Evolutionary conservation across 306 rosid genomes (phyloP).

Genomic region (Astragalus membranaceus): DNA sequence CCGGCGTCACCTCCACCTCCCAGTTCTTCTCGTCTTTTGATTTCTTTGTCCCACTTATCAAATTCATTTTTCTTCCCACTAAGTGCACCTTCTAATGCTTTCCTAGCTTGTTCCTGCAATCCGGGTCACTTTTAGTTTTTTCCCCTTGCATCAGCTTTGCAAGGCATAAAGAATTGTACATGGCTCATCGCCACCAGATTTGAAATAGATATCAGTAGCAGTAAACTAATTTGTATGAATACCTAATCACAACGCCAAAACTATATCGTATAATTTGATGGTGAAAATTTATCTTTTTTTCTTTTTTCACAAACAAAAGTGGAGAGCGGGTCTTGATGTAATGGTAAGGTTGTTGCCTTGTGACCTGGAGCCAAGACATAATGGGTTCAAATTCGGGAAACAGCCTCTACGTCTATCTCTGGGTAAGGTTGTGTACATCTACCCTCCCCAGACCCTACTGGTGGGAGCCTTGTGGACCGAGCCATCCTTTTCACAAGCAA

Average conservation of each 20-base stretch:
- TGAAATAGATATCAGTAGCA: not conserved
- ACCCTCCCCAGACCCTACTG: too few relatives aligned
- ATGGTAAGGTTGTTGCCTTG: too few relatives aligned
- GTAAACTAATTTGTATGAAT: not conserved
- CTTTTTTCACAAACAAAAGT: too few relatives aligned
- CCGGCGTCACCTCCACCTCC: conserved; percentile 77
- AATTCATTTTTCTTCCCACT: conserved; percentile 88
- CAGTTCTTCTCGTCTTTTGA: conserved; percentile 76
- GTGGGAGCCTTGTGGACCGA: too few relatives aligned
- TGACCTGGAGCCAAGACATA: too few relatives aligned
- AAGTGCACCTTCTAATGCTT: conserved; percentile 90
- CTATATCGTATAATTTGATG: conserved; percentile 4
- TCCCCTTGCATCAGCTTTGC: not conserved
- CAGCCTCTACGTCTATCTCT: too few relatives aligned
- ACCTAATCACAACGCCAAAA: not conserved
- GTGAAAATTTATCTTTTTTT: not conserved
- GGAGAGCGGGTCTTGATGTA: too few relatives aligned
- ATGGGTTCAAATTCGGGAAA: too few relatives aligned
- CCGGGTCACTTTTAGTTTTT: not conserved
- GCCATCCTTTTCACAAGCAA: not conserved
- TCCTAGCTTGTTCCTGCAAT: conserved; percentile 85
- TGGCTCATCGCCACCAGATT: not conserved
- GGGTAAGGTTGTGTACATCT: too few relatives aligned
- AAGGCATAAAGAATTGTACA: not conserved
- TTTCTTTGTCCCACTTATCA: conserved; percentile 85